These are phyloP conservation scores for Calonectria ilicicola DNA, from an alignment of 2,329 filamentous ascomycete species.

Conservation along the genomic window DNA sequence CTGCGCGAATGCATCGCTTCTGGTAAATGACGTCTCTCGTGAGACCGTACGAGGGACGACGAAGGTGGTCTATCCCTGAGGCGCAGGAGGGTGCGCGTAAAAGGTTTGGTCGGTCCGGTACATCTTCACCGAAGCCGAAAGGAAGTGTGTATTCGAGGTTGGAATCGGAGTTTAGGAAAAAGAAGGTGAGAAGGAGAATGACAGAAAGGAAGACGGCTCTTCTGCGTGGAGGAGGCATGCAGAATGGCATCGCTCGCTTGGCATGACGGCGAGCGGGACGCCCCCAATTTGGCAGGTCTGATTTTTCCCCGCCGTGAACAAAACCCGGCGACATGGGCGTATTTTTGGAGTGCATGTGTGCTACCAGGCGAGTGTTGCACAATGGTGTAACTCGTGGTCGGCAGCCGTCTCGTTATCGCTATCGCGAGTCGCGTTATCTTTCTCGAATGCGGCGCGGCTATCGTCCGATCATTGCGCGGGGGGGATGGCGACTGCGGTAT, in stretches of 20 bases:
- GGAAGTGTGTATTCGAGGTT: slow-evolving; percentile 26
- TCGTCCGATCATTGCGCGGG: neutral
- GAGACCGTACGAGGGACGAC: slow-evolving; percentile 47
- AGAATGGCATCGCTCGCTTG: slow-evolving; percentile 10
- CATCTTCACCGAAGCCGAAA: slow-evolving; percentile 31
- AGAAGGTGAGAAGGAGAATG: slow-evolving; percentile 9
- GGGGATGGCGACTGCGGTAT: neutral
- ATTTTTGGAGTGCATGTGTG: neutral
- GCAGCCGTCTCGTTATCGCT: slow-evolving; percentile 2
- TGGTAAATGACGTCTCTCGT: slow-evolving; percentile 58
- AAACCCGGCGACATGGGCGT: slow-evolving; percentile 6
- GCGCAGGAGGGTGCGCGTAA: slow-evolving; percentile 38
- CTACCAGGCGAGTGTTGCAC: neutral
- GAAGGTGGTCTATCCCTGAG: slow-evolving; percentile 45
- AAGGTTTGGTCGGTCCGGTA: slow-evolving; percentile 36
- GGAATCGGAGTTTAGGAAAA: slow-evolving; percentile 24
- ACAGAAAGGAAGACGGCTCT: slow-evolving; percentile 17
- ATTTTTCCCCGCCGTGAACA: slow-evolving; percentile 16
- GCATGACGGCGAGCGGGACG: slow-evolving; percentile 22
- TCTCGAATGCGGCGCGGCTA: neutral
- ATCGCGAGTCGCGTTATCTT: slow-evolving; percentile 2
- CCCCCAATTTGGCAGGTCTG: slow-evolving; percentile 17
- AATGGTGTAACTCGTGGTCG: neutral
- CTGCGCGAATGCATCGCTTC: slow-evolving; percentile 57
- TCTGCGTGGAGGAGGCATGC: slow-evolving; percentile 18